Evolutionary conservation across 2,329 filamentous ascomycete genomes (phyloP), one percentile per base, ranked within the genome.

Genomic region (Delphinella strobiligena): DNA sequence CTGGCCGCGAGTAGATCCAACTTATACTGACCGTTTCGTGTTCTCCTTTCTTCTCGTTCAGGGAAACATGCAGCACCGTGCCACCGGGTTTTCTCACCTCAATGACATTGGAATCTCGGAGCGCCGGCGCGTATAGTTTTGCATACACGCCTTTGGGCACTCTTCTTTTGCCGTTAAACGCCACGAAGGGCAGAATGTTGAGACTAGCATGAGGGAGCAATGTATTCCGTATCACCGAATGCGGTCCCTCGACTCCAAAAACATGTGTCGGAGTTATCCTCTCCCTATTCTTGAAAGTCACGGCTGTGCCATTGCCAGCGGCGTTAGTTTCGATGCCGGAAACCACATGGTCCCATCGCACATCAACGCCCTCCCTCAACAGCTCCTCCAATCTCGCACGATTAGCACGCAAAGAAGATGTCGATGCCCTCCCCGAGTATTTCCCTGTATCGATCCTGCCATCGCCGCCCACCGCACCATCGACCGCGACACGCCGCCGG

Each of bases 1-100:
- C 51, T 8, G 56, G 51, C 1, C 63, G 55, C 2, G 62, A 65
- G 40, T 59, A 64, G 0, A 53, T 59, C 47, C 61, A 66, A 46
- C 55, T 62, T 12, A 66, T 43, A 33, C 51, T 55, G 12, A 59
- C 51, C 3, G 41, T 33, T 5, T 52, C 48, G 2, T 44, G 40
- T 7, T 27, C 22, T 27, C 22, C 22, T 7, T 24, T 42, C 14
- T 47, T 40, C 1, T 58, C 51, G 37, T 54, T 55, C 34, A 63
- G 42, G n/a, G 53, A 53, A 31, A 63, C 47, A 8, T 54, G 49
- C 7, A 65, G 44, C 3, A 59, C 19, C 1, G 45, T 44, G 7
- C 22, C n/a, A 12, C 50, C 45, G 1, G 44, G 46, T 3, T 49
- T 19, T 5, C 40, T 50, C 15, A 45, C 37, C 33, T 59, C 53